Conservation (phyloP, 2,329 filamentous ascomycete genomes). For the Knoxdaviesia proteae region DNA sequence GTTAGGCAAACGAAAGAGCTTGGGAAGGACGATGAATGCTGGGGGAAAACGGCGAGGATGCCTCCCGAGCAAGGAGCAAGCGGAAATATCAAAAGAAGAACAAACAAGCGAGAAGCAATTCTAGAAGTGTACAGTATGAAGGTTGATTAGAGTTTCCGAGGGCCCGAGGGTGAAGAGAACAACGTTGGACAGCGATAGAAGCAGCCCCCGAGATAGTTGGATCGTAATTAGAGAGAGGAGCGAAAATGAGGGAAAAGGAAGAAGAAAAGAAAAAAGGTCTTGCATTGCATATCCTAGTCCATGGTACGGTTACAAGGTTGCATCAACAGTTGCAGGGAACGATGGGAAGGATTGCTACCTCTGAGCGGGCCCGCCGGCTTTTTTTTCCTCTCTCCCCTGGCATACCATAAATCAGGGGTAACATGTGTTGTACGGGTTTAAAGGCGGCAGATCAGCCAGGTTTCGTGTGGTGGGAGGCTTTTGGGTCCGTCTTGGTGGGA, state of each 20-base stretch:
- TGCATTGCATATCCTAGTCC: too few species aligned
- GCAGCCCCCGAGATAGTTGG: background rate
- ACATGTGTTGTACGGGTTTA: too few species aligned
- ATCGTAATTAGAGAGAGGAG: background rate
- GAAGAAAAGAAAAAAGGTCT: background rate
- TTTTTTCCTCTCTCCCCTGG: too few species aligned
- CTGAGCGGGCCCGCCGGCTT: background rate
- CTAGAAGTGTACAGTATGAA: conserved; percentile 1
- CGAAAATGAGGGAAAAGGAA: background rate
- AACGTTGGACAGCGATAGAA: background rate
- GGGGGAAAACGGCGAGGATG: background rate
- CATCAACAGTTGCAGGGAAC: background rate
- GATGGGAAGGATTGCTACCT: background rate
- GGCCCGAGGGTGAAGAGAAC: conserved; percentile 2
- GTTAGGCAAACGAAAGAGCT: too few species aligned
- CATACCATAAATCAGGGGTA: too few species aligned
- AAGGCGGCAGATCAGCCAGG: too few species aligned
- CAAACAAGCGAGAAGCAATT: background rate
- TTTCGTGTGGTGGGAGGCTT: too few species aligned
- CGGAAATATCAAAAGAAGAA: background rate
- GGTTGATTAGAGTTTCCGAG: conserved; percentile 1
- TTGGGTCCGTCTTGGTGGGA: too few species aligned
- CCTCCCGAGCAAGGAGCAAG: background rate
- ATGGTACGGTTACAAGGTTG: background rate
- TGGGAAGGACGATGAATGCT: background rate